Base-by-base conservation (phyloP, 768 basidiomycete species). In the Phallus indusiatus region DNA sequence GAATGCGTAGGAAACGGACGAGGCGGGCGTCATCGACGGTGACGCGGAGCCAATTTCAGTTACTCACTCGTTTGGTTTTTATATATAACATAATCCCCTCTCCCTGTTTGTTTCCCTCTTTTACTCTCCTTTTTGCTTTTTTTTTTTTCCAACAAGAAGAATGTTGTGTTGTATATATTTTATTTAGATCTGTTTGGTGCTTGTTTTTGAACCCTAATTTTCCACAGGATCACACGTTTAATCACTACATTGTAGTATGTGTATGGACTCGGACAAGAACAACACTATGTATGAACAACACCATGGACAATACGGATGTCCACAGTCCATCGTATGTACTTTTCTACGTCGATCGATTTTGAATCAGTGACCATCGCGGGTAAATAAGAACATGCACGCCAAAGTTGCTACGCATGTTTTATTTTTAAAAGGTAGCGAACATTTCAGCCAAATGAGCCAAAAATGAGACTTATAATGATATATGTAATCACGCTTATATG, bases 1-100 rank as follows among this genome's bases (percentile, higher is more conserved):
- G 48, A 59, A 35, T 59, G 57, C 47, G 55, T 47, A 48, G 50
- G 28, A 59, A 59, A 59, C 49, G 57, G 57, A 59, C 57, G 57
- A 59, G 57, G 57, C 57, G 57, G 49, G 57, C 57, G 57, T 59
- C 57, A 59, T 53, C 57, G 52, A 59, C 57, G 47, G 28, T 28
- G 28, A 48, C 49, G 50, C 57, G 57, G 57, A 34, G 57, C 28
- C 57, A 56, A 56, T 56, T 52, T 59, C 34, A 34, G 28, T 42
- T 33, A 48, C 55, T 9, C 24, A 59, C 57, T 42, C 42, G 14
- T 42, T 42, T 14, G 42, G 12, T 42, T 42, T 42, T 14, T 42
- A 42, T n/a, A 37, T 16, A 37, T 42, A 42, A 42, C n/a, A 42
- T 42, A n/a, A 42, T n/a, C n/a, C 42, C n/a, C n/a, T n/a, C n/a